Evolutionary conservation across 768 basidiomycete species (phyloP).

Genomic region (Lepiota brunneoincarnata): DNA sequence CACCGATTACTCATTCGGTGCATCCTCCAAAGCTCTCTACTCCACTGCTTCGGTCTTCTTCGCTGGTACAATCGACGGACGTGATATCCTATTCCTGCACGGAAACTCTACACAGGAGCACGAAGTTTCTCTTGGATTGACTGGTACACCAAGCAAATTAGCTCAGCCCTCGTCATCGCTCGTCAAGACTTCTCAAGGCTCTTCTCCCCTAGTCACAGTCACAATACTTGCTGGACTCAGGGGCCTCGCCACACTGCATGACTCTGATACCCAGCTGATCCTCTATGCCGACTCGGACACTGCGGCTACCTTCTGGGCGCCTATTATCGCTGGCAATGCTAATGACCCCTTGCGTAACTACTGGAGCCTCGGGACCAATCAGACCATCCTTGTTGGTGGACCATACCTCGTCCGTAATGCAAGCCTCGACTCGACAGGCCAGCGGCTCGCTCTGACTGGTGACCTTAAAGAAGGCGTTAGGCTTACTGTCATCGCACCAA

Average conservation of each 20-base stretch:
- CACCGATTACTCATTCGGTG: constrained; percentile 71
- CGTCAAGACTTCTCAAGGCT: constrained; percentile 27
- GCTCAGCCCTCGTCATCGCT: constrained; percentile 23
- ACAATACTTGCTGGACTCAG: constrained; percentile 53
- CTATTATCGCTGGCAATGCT: constrained; percentile 46
- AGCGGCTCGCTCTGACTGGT: constrained; percentile 57
- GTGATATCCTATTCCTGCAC: constrained; percentile 64
- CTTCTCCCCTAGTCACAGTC: constrained; percentile 38
- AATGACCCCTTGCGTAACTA: constrained; percentile 50
- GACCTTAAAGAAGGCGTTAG: constrained; percentile 61
- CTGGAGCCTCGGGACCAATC: constrained; percentile 75
- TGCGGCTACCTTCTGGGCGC: constrained; percentile 75
- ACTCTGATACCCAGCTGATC: constrained; percentile 64
- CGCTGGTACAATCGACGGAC: constrained; percentile 54
- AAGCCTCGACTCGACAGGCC: constrained; percentile 35
- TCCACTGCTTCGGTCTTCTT: constrained; percentile 75
- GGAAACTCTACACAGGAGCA: constrained; percentile 55
- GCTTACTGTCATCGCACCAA: constrained; percentile 64
- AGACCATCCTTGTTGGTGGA: constrained; percentile 61
- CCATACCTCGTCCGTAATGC: constrained; percentile 65
- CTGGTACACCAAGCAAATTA: constrained; percentile 42
- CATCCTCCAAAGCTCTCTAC: constrained; percentile 52
- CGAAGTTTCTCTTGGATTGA: constrained; percentile 46
- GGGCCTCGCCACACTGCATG: constrained; percentile 62
- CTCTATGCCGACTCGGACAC: constrained; percentile 66